phyloP scores from a whole-genome alignment of 1,284 basidiomycete species.

The Cryptococcus neoformans region DNA sequence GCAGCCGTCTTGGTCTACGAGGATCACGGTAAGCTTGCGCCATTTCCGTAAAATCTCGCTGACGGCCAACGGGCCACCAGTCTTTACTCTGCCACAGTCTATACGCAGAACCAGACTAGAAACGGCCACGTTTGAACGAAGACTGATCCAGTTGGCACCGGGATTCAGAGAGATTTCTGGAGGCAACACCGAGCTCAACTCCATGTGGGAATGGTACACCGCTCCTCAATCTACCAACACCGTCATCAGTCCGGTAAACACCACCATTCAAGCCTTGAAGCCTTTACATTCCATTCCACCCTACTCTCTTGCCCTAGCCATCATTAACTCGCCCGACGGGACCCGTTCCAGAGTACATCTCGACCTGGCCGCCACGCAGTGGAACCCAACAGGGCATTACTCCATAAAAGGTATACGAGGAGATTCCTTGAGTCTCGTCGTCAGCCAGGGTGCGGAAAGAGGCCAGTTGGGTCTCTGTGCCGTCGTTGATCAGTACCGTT shows the following conservation, averaged over 20 bases:
- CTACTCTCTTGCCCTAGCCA: conserved; percentile 22
- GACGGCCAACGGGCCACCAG: not conserved
- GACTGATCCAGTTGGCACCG: conserved; percentile 13
- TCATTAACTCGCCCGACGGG: conserved; percentile 17
- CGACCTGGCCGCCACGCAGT: conserved; percentile 18
- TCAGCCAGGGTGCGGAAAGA: conserved; percentile 24
- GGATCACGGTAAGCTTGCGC: conserved; percentile 12
- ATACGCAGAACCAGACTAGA: conserved; percentile 1
- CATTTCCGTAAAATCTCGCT: too few relatives aligned
- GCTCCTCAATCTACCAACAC: conserved; percentile 6
- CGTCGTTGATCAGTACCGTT: conserved; percentile 10
- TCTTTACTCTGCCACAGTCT: not conserved
- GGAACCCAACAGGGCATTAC: conserved; percentile 12
- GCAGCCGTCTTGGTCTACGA: conserved; percentile 11
- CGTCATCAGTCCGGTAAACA: conserved; percentile 14
- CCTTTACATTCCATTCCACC: conserved; percentile 26
- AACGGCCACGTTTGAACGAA: conserved; percentile 11
- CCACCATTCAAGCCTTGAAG: conserved; percentile 20
- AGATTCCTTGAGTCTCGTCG: conserved; percentile 10
- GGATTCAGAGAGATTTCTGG: conserved; percentile 19
- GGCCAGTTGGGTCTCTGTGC: conserved; percentile 34
- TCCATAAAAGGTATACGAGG: conserved; percentile 6
- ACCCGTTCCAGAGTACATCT: conserved; percentile 7
- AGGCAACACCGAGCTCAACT: conserved; percentile 2
- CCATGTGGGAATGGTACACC: conserved; percentile 25